Evolutionary conservation across 139 green algal species (phyloP).

Genomic region (Tetratostichococcus sp.): DNA sequence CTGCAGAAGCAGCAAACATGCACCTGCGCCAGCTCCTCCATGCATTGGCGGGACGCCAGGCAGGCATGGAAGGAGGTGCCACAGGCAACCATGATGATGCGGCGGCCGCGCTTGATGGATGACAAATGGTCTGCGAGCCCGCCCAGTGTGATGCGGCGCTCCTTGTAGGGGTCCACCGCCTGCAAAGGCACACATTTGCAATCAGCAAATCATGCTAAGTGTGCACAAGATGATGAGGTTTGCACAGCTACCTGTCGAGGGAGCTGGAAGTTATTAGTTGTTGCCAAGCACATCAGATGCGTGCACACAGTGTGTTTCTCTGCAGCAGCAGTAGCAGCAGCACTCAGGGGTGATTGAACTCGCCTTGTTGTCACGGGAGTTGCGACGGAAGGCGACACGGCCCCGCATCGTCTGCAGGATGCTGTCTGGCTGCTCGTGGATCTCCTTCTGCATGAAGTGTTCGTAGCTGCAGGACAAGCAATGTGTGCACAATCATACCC

Average conservation of each 20-base stretch:
- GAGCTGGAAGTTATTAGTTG: too few species aligned
- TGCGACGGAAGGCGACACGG: conserved; percentile 51
- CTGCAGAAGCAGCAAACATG: conserved; percentile 7
- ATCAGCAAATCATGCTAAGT: too few species aligned
- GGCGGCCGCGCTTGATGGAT: conserved; percentile 66
- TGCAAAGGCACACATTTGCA: conserved; percentile 1
- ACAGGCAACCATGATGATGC: conserved; percentile 92
- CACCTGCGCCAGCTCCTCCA: conserved; percentile 46
- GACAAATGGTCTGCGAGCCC: conserved; percentile 63
- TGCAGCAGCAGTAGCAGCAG: too few species aligned
- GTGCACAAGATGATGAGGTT: too few species aligned
- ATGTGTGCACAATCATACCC: background rate
- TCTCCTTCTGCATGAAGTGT: conserved; percentile 95
- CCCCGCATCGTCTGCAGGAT: conserved; percentile 80
- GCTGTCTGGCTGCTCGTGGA: conserved; percentile 93
- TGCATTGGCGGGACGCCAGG: conserved; percentile 65
- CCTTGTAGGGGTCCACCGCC: conserved; percentile 36
- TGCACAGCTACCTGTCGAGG: too few species aligned
- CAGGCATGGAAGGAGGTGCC: conserved; percentile 89
- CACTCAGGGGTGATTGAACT: too few species aligned
- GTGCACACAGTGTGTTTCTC: too few species aligned
- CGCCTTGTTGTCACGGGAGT: background rate
- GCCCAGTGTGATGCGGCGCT: conserved; percentile 70
- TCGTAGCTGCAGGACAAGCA: conserved; percentile 53
- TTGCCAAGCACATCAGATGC: too few species aligned